These are phyloP conservation scores for Verticillium isaacii DNA, from an alignment of 2,329 filamentous ascomycete genomes.

Conservation along the genomic window DNA sequence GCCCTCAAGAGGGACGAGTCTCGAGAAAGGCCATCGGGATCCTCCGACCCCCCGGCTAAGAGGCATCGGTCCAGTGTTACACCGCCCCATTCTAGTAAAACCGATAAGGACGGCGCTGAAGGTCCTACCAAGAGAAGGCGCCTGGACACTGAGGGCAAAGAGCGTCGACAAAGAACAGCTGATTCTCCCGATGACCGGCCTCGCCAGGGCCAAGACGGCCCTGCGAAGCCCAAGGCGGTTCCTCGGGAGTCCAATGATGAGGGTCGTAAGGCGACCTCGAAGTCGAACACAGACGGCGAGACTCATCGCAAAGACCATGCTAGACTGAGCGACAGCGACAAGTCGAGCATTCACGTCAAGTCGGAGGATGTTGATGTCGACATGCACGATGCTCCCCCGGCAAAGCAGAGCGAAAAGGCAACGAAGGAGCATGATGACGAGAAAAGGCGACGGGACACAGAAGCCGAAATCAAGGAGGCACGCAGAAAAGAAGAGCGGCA, in stretches of 20 bases:
- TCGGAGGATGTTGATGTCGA: slow-evolving; percentile 52
- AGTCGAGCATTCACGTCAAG: slow-evolving; percentile 50
- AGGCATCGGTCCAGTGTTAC: slow-evolving; percentile 55
- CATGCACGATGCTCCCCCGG: slow-evolving; percentile 44
- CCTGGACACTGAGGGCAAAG: slow-evolving; percentile 48
- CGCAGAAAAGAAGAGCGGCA: slow-evolving; percentile 18
- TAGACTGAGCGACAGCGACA: slow-evolving; percentile 28
- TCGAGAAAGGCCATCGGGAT: slow-evolving; percentile 45
- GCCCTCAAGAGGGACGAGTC: slow-evolving; percentile 58
- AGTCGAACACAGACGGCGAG: not conserved
- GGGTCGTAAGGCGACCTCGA: slow-evolving; percentile 13
- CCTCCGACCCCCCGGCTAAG: slow-evolving; percentile 50
- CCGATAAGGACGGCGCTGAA: slow-evolving; percentile 49
- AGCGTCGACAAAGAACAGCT: slow-evolving; percentile 39
- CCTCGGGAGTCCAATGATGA: not conserved
- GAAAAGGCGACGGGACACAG: slow-evolving; percentile 22
- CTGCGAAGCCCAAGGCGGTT: slow-evolving; percentile 19
- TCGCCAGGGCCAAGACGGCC: slow-evolving; percentile 32
- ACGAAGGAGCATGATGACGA: slow-evolving; percentile 31
- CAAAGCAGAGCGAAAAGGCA: slow-evolving; percentile 19
- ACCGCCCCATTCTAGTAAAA: slow-evolving; percentile 46
- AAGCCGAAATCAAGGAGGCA: slow-evolving; percentile 26
- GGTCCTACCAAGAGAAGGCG: slow-evolving; percentile 51
- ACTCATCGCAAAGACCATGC: not conserved
- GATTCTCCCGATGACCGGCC: slow-evolving; percentile 40